phyloP scores from a whole-genome alignment of 2,329 filamentous ascomycete genomes.

The Dissoconium aciculare region DNA sequence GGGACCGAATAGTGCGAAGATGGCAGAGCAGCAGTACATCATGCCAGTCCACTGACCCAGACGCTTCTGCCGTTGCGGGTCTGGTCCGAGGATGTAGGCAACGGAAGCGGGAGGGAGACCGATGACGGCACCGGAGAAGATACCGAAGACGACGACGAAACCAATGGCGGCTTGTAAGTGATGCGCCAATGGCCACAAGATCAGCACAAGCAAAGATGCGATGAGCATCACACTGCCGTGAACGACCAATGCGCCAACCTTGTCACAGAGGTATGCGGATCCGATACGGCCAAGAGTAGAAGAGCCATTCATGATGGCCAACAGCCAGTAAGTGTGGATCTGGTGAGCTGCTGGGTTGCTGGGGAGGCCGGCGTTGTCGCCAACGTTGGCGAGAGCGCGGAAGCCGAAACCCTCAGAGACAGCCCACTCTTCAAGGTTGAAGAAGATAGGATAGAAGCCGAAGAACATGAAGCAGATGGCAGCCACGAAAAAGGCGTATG shows the following conservation, averaged over 20 bases:
- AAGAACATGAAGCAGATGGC: slow-evolving; percentile 36
- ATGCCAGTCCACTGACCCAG: slow-evolving; percentile 39
- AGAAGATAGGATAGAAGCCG: slow-evolving; percentile 39
- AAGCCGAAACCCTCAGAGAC: slow-evolving; percentile 28
- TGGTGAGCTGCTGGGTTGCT: slow-evolving; percentile 16
- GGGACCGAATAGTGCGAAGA: slow-evolving; percentile 33
- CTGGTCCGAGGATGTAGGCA: slow-evolving; percentile 29
- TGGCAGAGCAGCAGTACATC: slow-evolving; percentile 35
- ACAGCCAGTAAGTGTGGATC: slow-evolving; percentile 34
- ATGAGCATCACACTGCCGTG: slow-evolving; percentile 30
- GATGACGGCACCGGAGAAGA: slow-evolving; percentile 36
- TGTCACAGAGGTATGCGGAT: slow-evolving; percentile 32
- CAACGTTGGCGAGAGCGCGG: slow-evolving; percentile 13
- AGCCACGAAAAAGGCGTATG: slow-evolving; percentile 32
- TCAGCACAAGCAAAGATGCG: slow-evolving; percentile 29
- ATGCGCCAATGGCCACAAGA: slow-evolving; percentile 30
- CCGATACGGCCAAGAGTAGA: slow-evolving; percentile 34
- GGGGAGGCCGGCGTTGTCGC: slow-evolving; percentile 9
- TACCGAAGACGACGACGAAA: slow-evolving; percentile 36
- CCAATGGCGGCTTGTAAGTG: slow-evolving; percentile 28
- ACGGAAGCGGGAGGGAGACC: slow-evolving; percentile 36
- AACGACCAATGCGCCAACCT: slow-evolving; percentile 32
- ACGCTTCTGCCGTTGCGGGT: slow-evolving; percentile 22
- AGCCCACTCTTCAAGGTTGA: slow-evolving; percentile 40
- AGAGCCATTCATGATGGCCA: slow-evolving; percentile 36